A percentile compares a stretch with the other conserved stretches of the same genome.
Conservation (phyloP, 345 rosid genomes). For the Hibiscus mutabilis region DNA sequence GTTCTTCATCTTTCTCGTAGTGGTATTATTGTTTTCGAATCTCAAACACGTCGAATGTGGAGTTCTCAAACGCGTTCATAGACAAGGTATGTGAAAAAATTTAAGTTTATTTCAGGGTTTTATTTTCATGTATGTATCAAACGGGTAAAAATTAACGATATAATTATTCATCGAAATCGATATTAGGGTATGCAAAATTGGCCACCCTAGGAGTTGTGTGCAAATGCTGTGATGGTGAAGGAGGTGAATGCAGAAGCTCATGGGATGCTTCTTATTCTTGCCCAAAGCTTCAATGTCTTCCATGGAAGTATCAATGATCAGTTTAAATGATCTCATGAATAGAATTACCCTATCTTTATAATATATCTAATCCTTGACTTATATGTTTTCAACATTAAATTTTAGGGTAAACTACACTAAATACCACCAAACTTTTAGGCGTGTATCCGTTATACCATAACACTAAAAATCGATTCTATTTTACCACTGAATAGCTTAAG, state of each 20-base stretch:
- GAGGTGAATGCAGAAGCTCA: conserved; percentile 31
- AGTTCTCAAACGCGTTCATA: neutral
- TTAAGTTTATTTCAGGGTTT: neutral
- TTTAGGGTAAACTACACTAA: no score
- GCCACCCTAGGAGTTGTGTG: conserved; percentile 34
- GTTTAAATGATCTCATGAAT: neutral
- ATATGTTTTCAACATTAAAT: no score
- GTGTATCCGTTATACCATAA: no score
- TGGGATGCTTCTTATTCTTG: conserved; percentile 29
- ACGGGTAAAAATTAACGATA: neutral
- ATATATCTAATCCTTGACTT: no score
- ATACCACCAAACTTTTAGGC: no score
- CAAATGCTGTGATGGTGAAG: conserved; percentile 44
- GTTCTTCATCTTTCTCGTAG: neutral
- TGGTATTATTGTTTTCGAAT: neutral
- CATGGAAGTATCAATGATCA: conserved; percentile 30
- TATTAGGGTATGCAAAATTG: conserved; percentile 22
- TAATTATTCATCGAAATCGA: neutral
- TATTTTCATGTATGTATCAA: neutral
- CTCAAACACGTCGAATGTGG: neutral
- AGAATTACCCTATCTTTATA: neutral
- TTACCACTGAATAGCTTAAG: no score
- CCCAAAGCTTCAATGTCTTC: conserved; percentile 33
- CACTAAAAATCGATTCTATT: no score
- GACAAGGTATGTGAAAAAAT: neutral